Conservation (phyloP, 2,329 filamentous ascomycete species). For the Neofusicoccum laricinum region DNA sequence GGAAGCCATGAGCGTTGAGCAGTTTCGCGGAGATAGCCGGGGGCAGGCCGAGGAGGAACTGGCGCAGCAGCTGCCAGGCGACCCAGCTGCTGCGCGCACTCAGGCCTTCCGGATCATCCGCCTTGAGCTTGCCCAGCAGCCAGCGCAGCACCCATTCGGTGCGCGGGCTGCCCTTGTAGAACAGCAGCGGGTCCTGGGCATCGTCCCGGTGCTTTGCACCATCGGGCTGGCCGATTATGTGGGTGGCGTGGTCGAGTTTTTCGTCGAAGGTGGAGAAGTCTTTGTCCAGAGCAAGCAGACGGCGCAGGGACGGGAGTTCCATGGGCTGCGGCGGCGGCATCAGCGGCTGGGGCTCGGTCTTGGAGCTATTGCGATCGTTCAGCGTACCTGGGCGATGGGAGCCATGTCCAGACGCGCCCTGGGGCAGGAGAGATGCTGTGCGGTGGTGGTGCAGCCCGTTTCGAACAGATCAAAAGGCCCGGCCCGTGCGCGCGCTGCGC, state of each 20-base stretch:
- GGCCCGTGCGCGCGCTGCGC: slow-evolving; percentile 2
- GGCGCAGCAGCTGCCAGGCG: slow-evolving; percentile 59
- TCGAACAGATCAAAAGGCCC: slow-evolving; percentile 13
- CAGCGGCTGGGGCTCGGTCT: not conserved
- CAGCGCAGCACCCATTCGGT: slow-evolving; percentile 67
- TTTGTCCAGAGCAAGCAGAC: slow-evolving; percentile 40
- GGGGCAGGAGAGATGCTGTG: slow-evolving; percentile 14
- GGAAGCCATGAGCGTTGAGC: slow-evolving; percentile 67
- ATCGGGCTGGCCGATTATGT: slow-evolving; percentile 38
- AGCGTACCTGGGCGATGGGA: slow-evolving; percentile 16
- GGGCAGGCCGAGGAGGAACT: slow-evolving; percentile 63
- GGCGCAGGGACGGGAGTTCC: slow-evolving; percentile 31
- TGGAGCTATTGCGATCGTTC: not conserved
- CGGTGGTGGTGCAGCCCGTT: slow-evolving; percentile 7
- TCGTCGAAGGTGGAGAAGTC: slow-evolving; percentile 34
- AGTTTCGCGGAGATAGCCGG: slow-evolving; percentile 67
- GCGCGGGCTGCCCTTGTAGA: slow-evolving; percentile 34
- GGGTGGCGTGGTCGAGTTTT: slow-evolving; percentile 39
- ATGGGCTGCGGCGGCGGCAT: slow-evolving; percentile 13
- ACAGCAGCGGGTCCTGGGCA: slow-evolving; percentile 1
- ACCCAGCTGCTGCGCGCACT: slow-evolving; percentile 42
- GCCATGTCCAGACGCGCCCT: slow-evolving; percentile 15
- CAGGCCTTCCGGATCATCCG: slow-evolving; percentile 32
- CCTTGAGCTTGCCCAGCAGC: slow-evolving; percentile 60
- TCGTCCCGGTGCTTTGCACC: slow-evolving; percentile 4